Evolutionary conservation across 306 rosid species (phyloP).

Genomic region (Vigna reflexopilosa): DNA sequence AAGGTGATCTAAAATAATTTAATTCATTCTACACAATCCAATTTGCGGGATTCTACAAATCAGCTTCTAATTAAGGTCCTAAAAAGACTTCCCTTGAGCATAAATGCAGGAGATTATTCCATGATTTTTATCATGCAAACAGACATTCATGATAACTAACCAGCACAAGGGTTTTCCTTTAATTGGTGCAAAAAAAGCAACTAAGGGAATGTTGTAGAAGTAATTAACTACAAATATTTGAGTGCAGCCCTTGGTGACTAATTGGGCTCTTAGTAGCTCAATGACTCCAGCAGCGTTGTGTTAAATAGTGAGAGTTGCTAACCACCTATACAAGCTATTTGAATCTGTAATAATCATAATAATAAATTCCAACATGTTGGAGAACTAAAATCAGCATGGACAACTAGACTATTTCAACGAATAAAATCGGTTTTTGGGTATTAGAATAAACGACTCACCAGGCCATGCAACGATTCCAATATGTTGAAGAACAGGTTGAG

Average conservation of each 20-base stretch:
- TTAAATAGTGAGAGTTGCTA: conserved; percentile 11
- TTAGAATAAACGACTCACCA: conserved; percentile 62
- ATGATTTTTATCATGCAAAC: not conserved
- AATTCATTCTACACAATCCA: conserved; percentile 27
- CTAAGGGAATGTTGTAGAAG: conserved; percentile 6
- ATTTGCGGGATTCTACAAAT: conserved; percentile 37
- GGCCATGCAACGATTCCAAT: conserved; percentile 94
- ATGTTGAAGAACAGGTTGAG: conserved; percentile 95
- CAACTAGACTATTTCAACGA: not conserved
- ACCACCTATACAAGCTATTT: conserved; percentile 28
- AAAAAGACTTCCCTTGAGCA: conserved; percentile 16
- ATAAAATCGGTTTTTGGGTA: conserved; percentile 19
- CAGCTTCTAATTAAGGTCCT: conserved; percentile 14
- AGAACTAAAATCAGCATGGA: not conserved
- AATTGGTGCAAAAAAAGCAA: conserved; percentile 29
- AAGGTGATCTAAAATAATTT: conserved; percentile 16
- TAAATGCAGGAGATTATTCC: conserved; percentile 31
- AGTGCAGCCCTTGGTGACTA: conserved; percentile 6
- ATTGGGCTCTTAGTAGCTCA: not conserved
- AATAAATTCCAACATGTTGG: not conserved
- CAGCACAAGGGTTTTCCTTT: not conserved
- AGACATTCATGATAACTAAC: not conserved
- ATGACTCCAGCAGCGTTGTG: not conserved
- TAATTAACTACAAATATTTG: conserved; percentile 17
- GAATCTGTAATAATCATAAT: conserved; percentile 29